Percentiles rank a stretch among this genome's conserved stretches.
These are phyloP conservation scores for Peronospora tabacina DNA, from an alignment of 352 stramenopile species.

Conservation along the genomic window DNA sequence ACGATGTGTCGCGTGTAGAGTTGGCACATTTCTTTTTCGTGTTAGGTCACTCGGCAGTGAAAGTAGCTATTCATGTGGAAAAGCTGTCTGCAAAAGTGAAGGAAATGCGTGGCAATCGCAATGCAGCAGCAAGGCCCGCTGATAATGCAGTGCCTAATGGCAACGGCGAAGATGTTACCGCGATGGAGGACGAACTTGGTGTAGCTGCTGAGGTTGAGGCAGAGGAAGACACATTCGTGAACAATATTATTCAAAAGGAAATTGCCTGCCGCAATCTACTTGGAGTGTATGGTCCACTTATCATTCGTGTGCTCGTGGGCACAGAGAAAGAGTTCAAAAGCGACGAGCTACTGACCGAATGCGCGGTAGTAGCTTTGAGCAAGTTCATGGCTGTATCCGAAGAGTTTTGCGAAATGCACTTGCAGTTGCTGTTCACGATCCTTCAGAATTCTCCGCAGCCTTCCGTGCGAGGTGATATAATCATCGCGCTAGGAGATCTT, in stretches of 20 bases:
- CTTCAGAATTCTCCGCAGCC: constrained; percentile 65
- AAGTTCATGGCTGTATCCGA: constrained; percentile 98
- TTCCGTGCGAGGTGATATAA: constrained; percentile 91
- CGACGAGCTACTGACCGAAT: constrained; percentile 84
- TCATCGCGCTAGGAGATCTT: constrained; percentile 95
- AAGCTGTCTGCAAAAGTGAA: constrained; percentile 79
- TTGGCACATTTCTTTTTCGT: constrained; percentile 94
- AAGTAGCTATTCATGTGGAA: constrained; percentile 92
- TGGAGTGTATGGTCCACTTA: constrained; percentile 85
- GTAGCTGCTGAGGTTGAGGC: constrained; percentile 86
- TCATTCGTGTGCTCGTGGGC: constrained; percentile 80
- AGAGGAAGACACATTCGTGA: constrained; percentile 88
- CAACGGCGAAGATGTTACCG: constrained; percentile 61
- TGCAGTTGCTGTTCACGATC: constrained; percentile 93
- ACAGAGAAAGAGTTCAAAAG: constrained; percentile 50
- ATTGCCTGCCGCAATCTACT: constrained; percentile 90
- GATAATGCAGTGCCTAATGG: constrained; percentile 20
- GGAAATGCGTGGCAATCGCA: constrained; percentile 65
- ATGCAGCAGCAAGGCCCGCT: constrained; percentile 26
- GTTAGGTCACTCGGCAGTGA: constrained; percentile 91
- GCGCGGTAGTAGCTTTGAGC: constrained; percentile 91
- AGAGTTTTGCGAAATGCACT: constrained; percentile 92
- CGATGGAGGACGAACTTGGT: constrained; percentile 91
- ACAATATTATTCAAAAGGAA: constrained; percentile 89
- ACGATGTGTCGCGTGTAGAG: constrained; percentile 57